Percentiles rank a stretch among this genome's conserved stretches.
These are phyloP conservation scores for Metschnikowia orientalis DNA, from an alignment of 805 yeast species.

Conservation along the genomic window DNA sequence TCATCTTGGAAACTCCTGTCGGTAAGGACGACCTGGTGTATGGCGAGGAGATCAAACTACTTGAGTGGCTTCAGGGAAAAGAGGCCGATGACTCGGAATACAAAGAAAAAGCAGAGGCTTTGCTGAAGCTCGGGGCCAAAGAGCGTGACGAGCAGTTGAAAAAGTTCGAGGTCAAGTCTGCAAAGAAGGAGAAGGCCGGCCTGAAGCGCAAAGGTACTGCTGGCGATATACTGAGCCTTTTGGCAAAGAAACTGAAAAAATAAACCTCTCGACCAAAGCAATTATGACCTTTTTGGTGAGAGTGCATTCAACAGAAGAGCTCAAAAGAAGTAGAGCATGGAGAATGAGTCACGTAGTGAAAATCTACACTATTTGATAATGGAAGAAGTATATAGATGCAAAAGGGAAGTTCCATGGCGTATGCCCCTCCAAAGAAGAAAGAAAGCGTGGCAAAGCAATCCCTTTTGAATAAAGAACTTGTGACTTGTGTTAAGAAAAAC, in stretches of 20 bases:
- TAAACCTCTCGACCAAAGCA: too few species aligned
- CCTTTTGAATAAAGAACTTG: too few species aligned
- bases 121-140: conserved; percentile 57
- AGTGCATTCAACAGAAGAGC: too few species aligned
- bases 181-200: conserved; percentile 25
- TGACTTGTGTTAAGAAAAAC: too few species aligned
- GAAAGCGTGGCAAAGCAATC: too few species aligned
- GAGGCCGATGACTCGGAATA: conserved; percentile 52
- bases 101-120: conserved; percentile 40
- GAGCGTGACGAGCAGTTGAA: conserved; percentile 67
- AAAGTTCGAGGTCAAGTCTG: conserved; percentile 55
- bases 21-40: conserved; percentile 59
- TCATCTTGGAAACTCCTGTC: conserved; percentile 84
- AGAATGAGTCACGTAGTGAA: too few species aligned
- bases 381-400: too few species aligned
- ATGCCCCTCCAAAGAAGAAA: too few species aligned
- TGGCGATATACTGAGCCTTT: conserved; percentile 19
- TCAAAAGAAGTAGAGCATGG: too few species aligned
- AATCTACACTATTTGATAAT: too few species aligned
- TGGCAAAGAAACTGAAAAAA: conserved; percentile 17
- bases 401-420: too few species aligned
- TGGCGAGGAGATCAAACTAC: conserved; percentile 75
- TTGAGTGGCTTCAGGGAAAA: conserved; percentile 76
- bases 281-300: too few species aligned
- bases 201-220: conserved; percentile 14